Percentiles rank a stretch among this genome's conserved stretches.
Evolutionary conservation across 2,329 filamentous ascomycete species (phyloP).

Genomic region (Aureobasidium lini): DNA sequence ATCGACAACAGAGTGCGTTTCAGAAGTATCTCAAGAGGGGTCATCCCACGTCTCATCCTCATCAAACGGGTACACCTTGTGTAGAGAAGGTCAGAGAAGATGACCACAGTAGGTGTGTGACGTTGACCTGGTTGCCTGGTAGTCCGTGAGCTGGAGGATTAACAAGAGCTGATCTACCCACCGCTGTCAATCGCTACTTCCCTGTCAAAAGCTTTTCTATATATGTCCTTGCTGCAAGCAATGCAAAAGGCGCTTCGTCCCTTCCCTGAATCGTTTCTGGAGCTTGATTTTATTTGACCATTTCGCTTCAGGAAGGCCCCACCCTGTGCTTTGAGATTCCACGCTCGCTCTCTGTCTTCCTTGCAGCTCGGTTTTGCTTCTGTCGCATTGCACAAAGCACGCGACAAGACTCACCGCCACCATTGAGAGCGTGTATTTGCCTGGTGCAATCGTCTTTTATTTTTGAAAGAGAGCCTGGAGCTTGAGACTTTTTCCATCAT

Average conservation of each 20-base stretch:
- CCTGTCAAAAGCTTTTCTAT: not conserved
- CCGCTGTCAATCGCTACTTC: constrained; percentile 7
- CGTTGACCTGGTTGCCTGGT: not conserved
- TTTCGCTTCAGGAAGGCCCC: not conserved
- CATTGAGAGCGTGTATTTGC: constrained; percentile 5
- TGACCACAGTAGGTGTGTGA: constrained; percentile 3
- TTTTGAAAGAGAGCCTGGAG: not conserved
- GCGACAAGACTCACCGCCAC: constrained; percentile 10
- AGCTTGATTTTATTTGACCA: not conserved
- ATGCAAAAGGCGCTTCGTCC: not conserved
- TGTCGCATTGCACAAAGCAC: constrained; percentile 4
- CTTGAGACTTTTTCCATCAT: not conserved
- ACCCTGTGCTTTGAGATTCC: constrained; percentile 1
- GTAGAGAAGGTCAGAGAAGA: not conserved
- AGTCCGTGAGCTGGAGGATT: not conserved
- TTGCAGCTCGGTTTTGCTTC: not conserved
- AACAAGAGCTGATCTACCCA: constrained; percentile 1
- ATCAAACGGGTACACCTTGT: constrained; percentile 7
- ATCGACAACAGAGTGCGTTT: constrained; percentile 2
- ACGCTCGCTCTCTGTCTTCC: not conserved
- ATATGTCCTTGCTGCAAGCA: not conserved
- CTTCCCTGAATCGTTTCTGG: not conserved
- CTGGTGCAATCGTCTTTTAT: not conserved
- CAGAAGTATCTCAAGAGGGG: constrained; percentile 6
- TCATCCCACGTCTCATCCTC: constrained; percentile 12